Evolutionary conservation across 345 rosid species (phyloP).

Genomic region (Salix suchowensis): DNA sequence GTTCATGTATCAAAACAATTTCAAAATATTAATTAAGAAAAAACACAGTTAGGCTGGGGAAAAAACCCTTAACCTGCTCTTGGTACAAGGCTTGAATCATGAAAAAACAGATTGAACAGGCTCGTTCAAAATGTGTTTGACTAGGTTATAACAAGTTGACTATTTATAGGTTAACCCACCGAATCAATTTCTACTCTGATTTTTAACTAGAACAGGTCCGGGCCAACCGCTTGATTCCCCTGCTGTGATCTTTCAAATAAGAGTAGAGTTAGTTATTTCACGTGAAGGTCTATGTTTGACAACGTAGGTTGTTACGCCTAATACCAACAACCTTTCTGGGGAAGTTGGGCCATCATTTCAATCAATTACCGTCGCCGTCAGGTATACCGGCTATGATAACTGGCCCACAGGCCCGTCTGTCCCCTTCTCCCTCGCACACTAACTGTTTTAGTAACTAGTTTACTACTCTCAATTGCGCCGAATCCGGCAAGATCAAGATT

Average conservation of each 20-base stretch:
- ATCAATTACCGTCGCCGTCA: constrained; percentile 3
- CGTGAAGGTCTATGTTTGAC: neutral
- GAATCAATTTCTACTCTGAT: too few relatives aligned
- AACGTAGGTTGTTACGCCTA: neutral
- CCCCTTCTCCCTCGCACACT: neutral
- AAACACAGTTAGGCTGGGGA: too few relatives aligned
- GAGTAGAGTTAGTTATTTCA: neutral
- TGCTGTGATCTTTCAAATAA: neutral
- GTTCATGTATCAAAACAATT: too few relatives aligned
- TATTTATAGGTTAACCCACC: too few relatives aligned
- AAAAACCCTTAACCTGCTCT: too few relatives aligned
- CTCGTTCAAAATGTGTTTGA: too few relatives aligned
- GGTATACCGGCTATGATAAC: too few relatives aligned
- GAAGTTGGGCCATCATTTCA: constrained; percentile 7
- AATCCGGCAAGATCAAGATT: constrained; percentile 9
- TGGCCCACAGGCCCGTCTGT: neutral
- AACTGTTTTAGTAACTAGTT: neutral
- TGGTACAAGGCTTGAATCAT: too few relatives aligned
- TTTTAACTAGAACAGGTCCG: too few relatives aligned
- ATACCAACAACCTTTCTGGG: neutral
- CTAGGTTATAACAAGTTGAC: too few relatives aligned
- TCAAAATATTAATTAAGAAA: too few relatives aligned
- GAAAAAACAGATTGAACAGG: too few relatives aligned
- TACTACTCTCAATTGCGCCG: constrained; percentile 24
- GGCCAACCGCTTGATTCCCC: neutral